Conservation (phyloP, 2,329 filamentous ascomycete genomes). For the Penicillium sp. region DNA sequence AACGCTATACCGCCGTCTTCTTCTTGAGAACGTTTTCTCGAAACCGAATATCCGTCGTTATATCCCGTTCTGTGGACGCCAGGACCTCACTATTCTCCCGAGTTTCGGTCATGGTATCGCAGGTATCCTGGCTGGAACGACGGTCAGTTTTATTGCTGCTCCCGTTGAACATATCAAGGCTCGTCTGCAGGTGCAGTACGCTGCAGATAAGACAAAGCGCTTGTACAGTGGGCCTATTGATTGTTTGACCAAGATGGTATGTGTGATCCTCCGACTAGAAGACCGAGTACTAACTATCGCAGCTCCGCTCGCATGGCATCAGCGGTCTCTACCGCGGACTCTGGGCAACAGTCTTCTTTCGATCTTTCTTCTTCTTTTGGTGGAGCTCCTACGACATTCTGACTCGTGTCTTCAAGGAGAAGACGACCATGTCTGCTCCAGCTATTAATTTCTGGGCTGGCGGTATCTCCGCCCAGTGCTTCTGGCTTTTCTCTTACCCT, state of each 20-base stretch:
- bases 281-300: background rate
- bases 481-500: slow-evolving; percentile 91
- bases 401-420: slow-evolving; percentile 65
- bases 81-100: slow-evolving; percentile 60
- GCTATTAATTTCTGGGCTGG: slow-evolving; percentile 97
- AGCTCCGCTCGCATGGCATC: slow-evolving; percentile 67
- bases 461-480: slow-evolving; percentile 87
- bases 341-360: slow-evolving; percentile 80
- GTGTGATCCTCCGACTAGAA: slow-evolving; percentile 11
- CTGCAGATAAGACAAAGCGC: slow-evolving; percentile 72
- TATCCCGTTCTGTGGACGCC: slow-evolving; percentile 38
- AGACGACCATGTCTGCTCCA: slow-evolving; percentile 72
- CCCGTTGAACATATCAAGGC: slow-evolving; percentile 96
- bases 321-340: slow-evolving; percentile 84
- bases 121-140: slow-evolving; percentile 81
- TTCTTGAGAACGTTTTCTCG: slow-evolving; percentile 77
- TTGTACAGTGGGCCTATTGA: slow-evolving; percentile 87
- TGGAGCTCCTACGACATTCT: slow-evolving; percentile 94
- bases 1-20: slow-evolving; percentile 81
- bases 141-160: slow-evolving; percentile 88
- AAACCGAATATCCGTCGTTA: slow-evolving; percentile 49
- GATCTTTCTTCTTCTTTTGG: slow-evolving; percentile 96
- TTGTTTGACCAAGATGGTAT: slow-evolving; percentile 66
- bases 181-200: slow-evolving; percentile 90
- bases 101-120: slow-evolving; percentile 82